Percentiles rank a stretch among this genome's conserved stretches.
These are phyloP conservation scores for Xenosphaeropsis pyriputrescens DNA, from an alignment of 2,329 filamentous ascomycete genomes.

Conservation along the genomic window DNA sequence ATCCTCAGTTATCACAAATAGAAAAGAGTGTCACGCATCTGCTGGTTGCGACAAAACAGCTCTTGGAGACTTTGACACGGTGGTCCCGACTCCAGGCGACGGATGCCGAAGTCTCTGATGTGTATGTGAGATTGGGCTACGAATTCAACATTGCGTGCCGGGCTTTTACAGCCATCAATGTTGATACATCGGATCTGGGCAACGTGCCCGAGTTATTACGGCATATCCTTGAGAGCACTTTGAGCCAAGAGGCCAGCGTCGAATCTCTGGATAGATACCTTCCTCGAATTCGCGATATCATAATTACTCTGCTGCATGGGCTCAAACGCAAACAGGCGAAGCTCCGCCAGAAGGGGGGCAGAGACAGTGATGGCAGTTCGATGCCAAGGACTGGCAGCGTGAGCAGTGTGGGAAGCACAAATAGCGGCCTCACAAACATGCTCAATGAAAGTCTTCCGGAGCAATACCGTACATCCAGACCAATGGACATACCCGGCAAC, in stretches of 20 bases:
- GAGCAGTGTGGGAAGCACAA: conserved; percentile 41
- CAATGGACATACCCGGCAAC: conserved; percentile 8
- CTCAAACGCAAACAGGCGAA: conserved; percentile 95
- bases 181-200: conserved; percentile 85
- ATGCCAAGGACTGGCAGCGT: conserved; percentile 34
- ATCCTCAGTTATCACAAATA: conserved; percentile 62
- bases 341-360: conserved; percentile 48
- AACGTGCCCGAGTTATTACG: conserved; percentile 88
- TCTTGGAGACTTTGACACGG: conserved; percentile 91
- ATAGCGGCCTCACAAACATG: conserved; percentile 40
- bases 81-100: conserved; percentile 90
- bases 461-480: conserved; percentile 9
- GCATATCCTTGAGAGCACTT: conserved; percentile 83
- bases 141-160: conserved; percentile 99
- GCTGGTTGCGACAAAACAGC: conserved; percentile 91
- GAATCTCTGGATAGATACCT: conserved; percentile 89
- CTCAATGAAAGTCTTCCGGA: conserved; percentile 35
- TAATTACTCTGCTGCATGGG: conserved; percentile 92
- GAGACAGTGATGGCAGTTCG: conserved; percentile 23
- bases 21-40: conserved; percentile 98
- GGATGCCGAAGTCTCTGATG: conserved; percentile 91
- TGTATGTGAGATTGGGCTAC: conserved; percentile 93
- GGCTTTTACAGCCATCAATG: conserved; percentile 91
- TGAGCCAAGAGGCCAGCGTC: conserved; percentile 90
- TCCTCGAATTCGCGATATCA: conserved; percentile 91